Evolutionary conservation across 495 filamentous ascomycete genomes (phyloP), one percentile per base, ranked within the genome.

Genomic region (Lasiosphaeria miniovina): DNA sequence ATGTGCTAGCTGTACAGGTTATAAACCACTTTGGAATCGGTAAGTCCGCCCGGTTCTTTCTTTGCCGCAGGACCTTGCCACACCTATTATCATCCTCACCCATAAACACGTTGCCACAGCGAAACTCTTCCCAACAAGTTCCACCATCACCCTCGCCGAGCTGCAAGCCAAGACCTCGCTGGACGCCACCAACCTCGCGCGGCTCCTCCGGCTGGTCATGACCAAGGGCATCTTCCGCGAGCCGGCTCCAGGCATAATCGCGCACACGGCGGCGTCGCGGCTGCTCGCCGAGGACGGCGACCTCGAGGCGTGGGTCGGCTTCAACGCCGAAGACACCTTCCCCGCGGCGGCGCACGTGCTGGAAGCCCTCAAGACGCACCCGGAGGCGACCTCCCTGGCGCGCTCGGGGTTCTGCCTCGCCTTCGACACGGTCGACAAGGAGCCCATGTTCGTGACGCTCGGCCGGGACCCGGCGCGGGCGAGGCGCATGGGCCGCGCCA

Each of bases 171-270:
- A 69, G 48, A 77, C 74, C 0, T 57, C 71, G 0, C 62, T 83
- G 10, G 72, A 79, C 53, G 64, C 75, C 35, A 66, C 70, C 59
- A 77, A 81, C 59, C 68, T 84, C 14, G 71, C 76, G 36, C 78
- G 83, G 32, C 58, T 84, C 33, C 65, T 86, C n/a, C 82, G 82
- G 5, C 72, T 82, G 55, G 81, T 77, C 45, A 85, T 85, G 68
- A 81, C 77, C 52, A 78, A 82, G 57, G 73, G 73, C 14, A 78
- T 86, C 57, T 87, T 87, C 74, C 64, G 70, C 15, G 83, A 86
- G 55, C 76, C 79, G 4, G 55, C 57, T 15, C 77, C 77, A 0
- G 79, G 77, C 3, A 57, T 77, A 6, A 76, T 87, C 51, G 76
- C 73, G 4, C 84, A 86, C 67, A 84, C 82, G 33, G 75, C 79